These are phyloP conservation scores for Mortierella hygrophila DNA, from an alignment of 192 early-diverging fungal genomes.

Conservation along the genomic window DNA sequence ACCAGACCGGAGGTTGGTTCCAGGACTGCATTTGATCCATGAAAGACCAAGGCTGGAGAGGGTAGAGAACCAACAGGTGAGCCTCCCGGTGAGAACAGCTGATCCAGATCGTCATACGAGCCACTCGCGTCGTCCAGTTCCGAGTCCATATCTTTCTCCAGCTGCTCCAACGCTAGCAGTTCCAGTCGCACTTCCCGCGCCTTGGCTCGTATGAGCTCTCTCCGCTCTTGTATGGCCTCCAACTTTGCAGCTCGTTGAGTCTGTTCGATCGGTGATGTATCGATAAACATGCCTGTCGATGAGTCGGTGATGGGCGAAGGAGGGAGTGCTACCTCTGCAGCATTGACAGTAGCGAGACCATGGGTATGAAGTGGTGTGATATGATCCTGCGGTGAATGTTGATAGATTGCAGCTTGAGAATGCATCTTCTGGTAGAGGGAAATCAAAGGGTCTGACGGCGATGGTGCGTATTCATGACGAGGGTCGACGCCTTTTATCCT, in stretches of 20 bases:
- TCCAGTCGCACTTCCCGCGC: slow-evolving; percentile 39
- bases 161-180: slow-evolving; percentile 29
- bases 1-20: not conserved
- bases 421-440: slow-evolving; percentile 7
- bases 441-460: not conserved
- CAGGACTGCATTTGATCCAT: not conserved
- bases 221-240: slow-evolving; percentile 15
- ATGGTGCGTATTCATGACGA: not conserved
- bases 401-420: not conserved
- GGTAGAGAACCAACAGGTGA: not conserved
- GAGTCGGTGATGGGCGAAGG: not conserved
- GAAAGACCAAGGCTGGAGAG: not conserved
- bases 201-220: slow-evolving; percentile 15
- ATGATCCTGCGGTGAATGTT: not conserved
- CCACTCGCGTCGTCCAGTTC: not conserved
- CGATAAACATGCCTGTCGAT: not conserved
- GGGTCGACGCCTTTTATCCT: not conserved
- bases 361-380: not conserved
- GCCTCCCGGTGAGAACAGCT: not conserved
- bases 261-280: not conserved
- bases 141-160: slow-evolving; percentile 24
- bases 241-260: not conserved
- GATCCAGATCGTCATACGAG: not conserved
- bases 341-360: not conserved
- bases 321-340: not conserved